A percentile compares a stretch with the other conserved stretches of the same genome.
These are phyloP conservation scores for Hirsutella thompsonii DNA, from an alignment of 2,329 filamentous ascomycete species.

Conservation along the genomic window DNA sequence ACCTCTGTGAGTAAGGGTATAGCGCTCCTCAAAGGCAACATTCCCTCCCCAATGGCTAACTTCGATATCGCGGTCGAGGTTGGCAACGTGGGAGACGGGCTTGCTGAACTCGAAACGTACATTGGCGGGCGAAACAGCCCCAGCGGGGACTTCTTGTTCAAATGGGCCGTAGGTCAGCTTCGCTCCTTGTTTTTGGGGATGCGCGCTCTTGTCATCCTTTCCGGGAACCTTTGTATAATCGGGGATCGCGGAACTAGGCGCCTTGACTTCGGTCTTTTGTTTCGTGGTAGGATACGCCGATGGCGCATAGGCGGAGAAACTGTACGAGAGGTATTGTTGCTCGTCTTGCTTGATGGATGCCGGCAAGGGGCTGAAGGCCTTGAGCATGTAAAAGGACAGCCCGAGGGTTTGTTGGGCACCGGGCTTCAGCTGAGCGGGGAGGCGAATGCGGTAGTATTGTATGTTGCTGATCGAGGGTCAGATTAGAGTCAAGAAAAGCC, in stretches of 20 bases:
- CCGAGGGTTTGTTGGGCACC: slow-evolving; percentile 73
- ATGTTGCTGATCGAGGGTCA: slow-evolving; percentile 37
- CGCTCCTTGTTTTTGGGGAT: slow-evolving; percentile 69
- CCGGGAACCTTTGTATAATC: slow-evolving; percentile 70
- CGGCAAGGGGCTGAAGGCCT: slow-evolving; percentile 69
- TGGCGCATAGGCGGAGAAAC: slow-evolving; percentile 73
- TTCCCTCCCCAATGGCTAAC: slow-evolving; percentile 98
- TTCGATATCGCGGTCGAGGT: slow-evolving; percentile 82
- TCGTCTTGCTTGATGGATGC: slow-evolving; percentile 72
- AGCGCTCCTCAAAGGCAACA: slow-evolving; percentile 86
- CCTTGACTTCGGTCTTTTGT: slow-evolving; percentile 96
- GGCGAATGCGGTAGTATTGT: slow-evolving; percentile 74
- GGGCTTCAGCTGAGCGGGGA: slow-evolving; percentile 63
- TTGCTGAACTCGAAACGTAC: slow-evolving; percentile 95
- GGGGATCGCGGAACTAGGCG: slow-evolving; percentile 62
- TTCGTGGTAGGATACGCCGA: slow-evolving; percentile 78
- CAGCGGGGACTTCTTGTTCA: slow-evolving; percentile 59
- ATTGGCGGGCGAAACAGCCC: slow-evolving; percentile 56
- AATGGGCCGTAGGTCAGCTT: slow-evolving; percentile 89
- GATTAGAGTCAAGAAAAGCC: not conserved
- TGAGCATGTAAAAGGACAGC: slow-evolving; percentile 73
- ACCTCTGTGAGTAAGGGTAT: slow-evolving; percentile 75
- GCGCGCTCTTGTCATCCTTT: slow-evolving; percentile 44
- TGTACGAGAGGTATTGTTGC: slow-evolving; percentile 74
- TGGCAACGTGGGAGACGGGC: slow-evolving; percentile 66